Percentiles rank a stretch among this genome's conserved stretches.
Evolutionary conservation across 139 green algal species (phyloP).

Genomic region (Chlorella sorokiniana): DNA sequence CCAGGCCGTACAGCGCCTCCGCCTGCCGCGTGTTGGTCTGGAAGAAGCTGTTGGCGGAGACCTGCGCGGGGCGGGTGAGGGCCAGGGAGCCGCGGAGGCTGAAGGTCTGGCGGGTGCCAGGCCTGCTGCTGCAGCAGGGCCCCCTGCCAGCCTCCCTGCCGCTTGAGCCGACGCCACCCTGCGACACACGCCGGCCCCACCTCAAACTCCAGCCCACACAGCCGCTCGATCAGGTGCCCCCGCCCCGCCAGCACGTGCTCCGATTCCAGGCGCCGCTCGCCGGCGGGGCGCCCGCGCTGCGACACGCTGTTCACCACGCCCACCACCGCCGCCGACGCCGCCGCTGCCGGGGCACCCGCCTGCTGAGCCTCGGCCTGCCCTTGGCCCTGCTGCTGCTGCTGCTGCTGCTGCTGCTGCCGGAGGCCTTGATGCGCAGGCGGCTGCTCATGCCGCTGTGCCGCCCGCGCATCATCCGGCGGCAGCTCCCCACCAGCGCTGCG

Average conservation of each 20-base stretch:
- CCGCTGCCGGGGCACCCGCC: not conserved
- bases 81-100: not conserved
- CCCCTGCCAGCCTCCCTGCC: not conserved
- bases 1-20: constrained; percentile 69
- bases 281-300: constrained; percentile 7
- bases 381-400: not conserved
- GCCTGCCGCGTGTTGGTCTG: constrained; percentile 87
- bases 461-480: constrained; percentile 22
- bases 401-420: not conserved
- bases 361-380: too few species aligned
- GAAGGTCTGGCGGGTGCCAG: too few species aligned
- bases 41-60: constrained; percentile 86
- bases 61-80: not conserved
- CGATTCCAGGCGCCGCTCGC: not conserved
- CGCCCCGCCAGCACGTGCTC: constrained; percentile 35
- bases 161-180: not conserved
- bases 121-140: not conserved
- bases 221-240: constrained; percentile 40
- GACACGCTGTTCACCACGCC: constrained; percentile 61
- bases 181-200: not conserved
- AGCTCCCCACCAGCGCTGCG: constrained; percentile 5
- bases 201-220: constrained; percentile 71
- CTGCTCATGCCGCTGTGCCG: not conserved
- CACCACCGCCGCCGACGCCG: constrained; percentile 3
- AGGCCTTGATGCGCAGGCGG: not conserved